A percentile compares a stretch with the other conserved stretches of the same genome.
These are phyloP conservation scores for Penicillium sp. DNA, from an alignment of 2,329 filamentous ascomycete species.

Conservation along the genomic window DNA sequence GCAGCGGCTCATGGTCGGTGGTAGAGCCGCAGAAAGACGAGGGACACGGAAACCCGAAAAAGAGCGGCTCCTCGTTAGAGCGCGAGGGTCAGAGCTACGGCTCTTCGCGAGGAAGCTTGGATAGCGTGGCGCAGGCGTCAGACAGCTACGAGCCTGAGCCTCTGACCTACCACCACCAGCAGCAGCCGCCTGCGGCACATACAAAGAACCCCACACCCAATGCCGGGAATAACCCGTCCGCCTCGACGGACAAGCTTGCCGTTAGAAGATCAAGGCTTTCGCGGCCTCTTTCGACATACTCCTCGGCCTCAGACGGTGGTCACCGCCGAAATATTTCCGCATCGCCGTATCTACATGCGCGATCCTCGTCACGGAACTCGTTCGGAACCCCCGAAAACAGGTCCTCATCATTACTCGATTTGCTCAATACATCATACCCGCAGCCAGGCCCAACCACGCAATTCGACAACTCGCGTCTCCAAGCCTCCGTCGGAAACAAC, in stretches of 20 bases:
- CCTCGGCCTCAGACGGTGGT: conserved; percentile 66
- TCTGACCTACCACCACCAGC: conserved; percentile 54
- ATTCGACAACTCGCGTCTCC: conserved; percentile 78
- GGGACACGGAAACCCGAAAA: conserved; percentile 16
- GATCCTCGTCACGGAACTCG: conserved; percentile 52
- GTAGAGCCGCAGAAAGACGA: conserved; percentile 32
- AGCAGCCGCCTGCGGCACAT: conserved; percentile 40
- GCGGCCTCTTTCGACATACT: conserved; percentile 75
- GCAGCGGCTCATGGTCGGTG: conserved; percentile 40
- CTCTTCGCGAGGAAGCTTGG: conserved; percentile 40
- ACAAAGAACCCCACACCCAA: conserved; percentile 32
- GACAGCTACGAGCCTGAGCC: conserved; percentile 50
- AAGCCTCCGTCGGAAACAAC: conserved; percentile 78
- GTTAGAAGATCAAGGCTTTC: conserved; percentile 52
- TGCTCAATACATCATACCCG: conserved; percentile 70
- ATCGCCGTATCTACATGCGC: conserved; percentile 49
- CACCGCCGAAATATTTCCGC: conserved; percentile 61
- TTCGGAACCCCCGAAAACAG: conserved; percentile 58
- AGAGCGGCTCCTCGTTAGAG: conserved; percentile 28
- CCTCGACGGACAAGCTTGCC: conserved; percentile 63
- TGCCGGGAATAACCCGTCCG: conserved; percentile 49
- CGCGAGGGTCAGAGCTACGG: conserved; percentile 28
- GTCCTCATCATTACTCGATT: conserved; percentile 61
- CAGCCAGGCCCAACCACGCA: conserved; percentile 68
- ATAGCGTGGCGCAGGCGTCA: conserved; percentile 34